Percentiles rank a stretch among this genome's conserved stretches.
These are phyloP conservation scores for Avena sativa DNA, from an alignment of 176 grass and related monocot species.

Conservation along the genomic window DNA sequence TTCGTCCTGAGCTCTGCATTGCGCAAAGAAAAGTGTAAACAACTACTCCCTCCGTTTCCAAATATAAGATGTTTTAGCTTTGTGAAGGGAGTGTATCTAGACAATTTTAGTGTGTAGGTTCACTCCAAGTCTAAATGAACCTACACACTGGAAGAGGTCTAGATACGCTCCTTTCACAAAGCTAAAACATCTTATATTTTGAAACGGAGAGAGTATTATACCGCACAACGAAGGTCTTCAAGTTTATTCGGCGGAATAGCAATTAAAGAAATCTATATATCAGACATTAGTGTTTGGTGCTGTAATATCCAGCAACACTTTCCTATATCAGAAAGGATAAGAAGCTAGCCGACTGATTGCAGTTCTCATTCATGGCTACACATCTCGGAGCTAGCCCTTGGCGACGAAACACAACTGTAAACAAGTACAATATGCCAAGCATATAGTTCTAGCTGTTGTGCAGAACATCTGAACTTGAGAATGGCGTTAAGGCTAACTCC, in stretches of 20 bases:
- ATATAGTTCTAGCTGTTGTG: not conserved
- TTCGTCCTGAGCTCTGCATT: constrained; percentile 49
- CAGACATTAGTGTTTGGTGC: not conserved
- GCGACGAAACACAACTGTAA: not conserved
- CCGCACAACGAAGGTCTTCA: not conserved
- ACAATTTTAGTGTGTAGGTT: too few relatives aligned
- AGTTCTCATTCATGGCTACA: not conserved
- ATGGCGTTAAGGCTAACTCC: not conserved
- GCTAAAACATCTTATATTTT: too few relatives aligned
- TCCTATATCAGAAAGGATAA: not conserved
- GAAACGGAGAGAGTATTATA: not conserved
- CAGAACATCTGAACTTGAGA: not conserved
- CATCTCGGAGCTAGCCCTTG: not conserved
- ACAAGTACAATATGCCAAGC: not conserved
- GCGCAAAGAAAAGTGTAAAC: not conserved
- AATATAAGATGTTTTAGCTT: too few relatives aligned
- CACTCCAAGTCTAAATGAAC: too few relatives aligned
- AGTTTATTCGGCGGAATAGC: not conserved
- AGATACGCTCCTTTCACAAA: too few relatives aligned
- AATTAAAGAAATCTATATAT: not conserved
- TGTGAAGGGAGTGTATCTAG: too few relatives aligned
- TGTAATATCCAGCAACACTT: not conserved
- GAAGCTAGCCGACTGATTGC: not conserved
- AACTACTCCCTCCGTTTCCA: not conserved
- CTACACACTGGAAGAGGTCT: too few relatives aligned